These are phyloP conservation scores for Debaryomyces nepalensis DNA, from an alignment of 1,139 yeast genomes.

Conservation along the genomic window DNA sequence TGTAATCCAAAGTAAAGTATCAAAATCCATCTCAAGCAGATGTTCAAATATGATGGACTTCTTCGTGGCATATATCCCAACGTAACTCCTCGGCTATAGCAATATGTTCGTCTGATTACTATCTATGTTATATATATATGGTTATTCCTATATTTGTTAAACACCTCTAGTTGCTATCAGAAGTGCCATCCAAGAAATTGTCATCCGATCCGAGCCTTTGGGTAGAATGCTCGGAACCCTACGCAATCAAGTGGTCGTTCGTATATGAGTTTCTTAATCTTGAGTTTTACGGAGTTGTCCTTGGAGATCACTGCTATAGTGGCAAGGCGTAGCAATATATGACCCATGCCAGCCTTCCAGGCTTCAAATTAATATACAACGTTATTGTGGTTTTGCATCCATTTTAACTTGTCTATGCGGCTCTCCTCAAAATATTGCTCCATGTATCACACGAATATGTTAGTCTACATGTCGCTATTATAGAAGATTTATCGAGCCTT, in stretches of 20 bases:
- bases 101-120: no score
- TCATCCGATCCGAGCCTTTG: not conserved
- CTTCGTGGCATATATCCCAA: not conserved
- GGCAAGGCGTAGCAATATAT: slow-evolving; percentile 8
- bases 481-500: no score
- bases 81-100: not conserved
- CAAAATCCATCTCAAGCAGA: slow-evolving; percentile 8
- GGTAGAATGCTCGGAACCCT: not conserved
- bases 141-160: slow-evolving; percentile 5
- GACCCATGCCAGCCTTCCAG: not conserved
- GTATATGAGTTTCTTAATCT: slow-evolving; percentile 2
- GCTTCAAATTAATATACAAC: not conserved
- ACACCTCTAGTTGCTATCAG: slow-evolving; percentile 6
- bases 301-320: slow-evolving; percentile 1
- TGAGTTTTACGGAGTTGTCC: not conserved
- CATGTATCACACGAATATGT: not conserved
- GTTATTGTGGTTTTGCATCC: slow-evolving; percentile 12
- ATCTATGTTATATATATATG: not conserved
- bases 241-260: not conserved
- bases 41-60: slow-evolving; percentile 4
- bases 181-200: not conserved
- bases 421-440: not conserved
- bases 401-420: slow-evolving; percentile 10
- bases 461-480: not conserved
- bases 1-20: no score